Evolutionary conservation across 352 stramenopile genomes (phyloP).

Genomic region (Phytophthora europaea): DNA sequence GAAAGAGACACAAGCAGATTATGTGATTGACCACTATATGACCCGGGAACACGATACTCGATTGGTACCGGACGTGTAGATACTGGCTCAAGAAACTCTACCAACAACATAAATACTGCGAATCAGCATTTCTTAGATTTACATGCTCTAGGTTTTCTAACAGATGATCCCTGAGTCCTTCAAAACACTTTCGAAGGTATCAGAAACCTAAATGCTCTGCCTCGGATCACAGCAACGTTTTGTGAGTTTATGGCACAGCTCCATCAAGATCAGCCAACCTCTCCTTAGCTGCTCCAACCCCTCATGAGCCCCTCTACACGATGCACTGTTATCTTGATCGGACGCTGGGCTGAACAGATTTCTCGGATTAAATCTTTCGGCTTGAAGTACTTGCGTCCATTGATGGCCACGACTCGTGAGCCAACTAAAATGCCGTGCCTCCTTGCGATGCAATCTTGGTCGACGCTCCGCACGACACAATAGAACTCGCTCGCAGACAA

Average conservation of each 20-base stretch:
- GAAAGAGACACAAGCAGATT: slow-evolving; percentile 42
- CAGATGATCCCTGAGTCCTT: slow-evolving; percentile 16
- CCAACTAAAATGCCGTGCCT: slow-evolving; percentile 73
- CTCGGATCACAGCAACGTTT: slow-evolving; percentile 7
- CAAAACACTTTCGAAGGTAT: slow-evolving; percentile 38
- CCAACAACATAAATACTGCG: not conserved
- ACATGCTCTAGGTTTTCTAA: slow-evolving; percentile 43
- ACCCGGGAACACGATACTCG: slow-evolving; percentile 13
- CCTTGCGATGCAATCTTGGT: slow-evolving; percentile 64
- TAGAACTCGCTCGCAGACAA: slow-evolving; percentile 58
- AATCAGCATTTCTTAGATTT: slow-evolving; percentile 32
- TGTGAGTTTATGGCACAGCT: slow-evolving; percentile 1
- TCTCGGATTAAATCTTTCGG: slow-evolving; percentile 58
- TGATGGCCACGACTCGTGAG: slow-evolving; percentile 73
- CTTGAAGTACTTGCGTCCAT: slow-evolving; percentile 60
- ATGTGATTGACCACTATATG: slow-evolving; percentile 70
- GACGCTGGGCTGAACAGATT: slow-evolving; percentile 65
- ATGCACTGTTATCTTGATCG: slow-evolving; percentile 74
- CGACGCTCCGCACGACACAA: slow-evolving; percentile 72
- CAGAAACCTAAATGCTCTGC: not conserved
- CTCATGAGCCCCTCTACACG: slow-evolving; percentile 85
- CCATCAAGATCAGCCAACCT: slow-evolving; percentile 9
- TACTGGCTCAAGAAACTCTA: not conserved
- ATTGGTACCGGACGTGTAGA: slow-evolving; percentile 58
- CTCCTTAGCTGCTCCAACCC: slow-evolving; percentile 50